Conservation (phyloP, 2,329 filamentous ascomycete genomes). For the Colletotrichum simmondsii region DNA sequence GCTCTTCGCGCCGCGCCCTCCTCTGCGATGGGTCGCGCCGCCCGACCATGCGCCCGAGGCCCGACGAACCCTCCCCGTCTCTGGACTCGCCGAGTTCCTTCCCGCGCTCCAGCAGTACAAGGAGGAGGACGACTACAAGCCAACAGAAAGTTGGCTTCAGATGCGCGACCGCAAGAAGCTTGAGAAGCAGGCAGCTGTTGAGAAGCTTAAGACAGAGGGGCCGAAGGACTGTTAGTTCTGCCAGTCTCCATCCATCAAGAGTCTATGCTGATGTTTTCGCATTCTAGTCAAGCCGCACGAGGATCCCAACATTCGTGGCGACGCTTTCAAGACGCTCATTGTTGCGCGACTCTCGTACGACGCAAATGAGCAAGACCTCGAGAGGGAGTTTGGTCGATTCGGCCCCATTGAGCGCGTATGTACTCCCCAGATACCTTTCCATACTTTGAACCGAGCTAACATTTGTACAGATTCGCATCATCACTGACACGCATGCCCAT, state of each 20-base stretch:
- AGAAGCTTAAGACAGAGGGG: slow-evolving; percentile 71
- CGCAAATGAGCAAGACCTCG: slow-evolving; percentile 87
- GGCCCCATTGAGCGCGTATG: slow-evolving; percentile 92
- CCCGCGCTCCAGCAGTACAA: slow-evolving; percentile 81
- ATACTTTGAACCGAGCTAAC: slow-evolving; percentile 20
- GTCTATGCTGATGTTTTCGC: slow-evolving; percentile 35
- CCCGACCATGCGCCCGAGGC: slow-evolving; percentile 86
- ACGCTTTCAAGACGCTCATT: slow-evolving; percentile 95
- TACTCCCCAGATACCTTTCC: slow-evolving; percentile 24
- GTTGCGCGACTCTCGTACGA: slow-evolving; percentile 92
- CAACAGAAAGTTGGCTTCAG: slow-evolving; percentile 95
- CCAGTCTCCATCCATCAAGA: background rate
- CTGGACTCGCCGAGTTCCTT: slow-evolving; percentile 80
- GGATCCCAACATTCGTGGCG: slow-evolving; percentile 89
- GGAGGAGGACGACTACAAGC: slow-evolving; percentile 78
- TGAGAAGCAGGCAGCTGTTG: slow-evolving; percentile 79
- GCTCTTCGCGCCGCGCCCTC: slow-evolving; percentile 94
- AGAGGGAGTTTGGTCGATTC: slow-evolving; percentile 92
- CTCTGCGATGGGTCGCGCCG: slow-evolving; percentile 88
- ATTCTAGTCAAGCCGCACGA: slow-evolving; percentile 79
- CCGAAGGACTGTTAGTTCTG: slow-evolving; percentile 60
- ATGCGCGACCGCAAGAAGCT: slow-evolving; percentile 83
- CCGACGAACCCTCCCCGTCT: slow-evolving; percentile 78
- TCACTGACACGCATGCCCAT: slow-evolving; percentile 78
- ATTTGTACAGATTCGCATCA: slow-evolving; percentile 79